Conservation (phyloP, 257 asterid species). For the Nicotiana benthamiana region DNA sequence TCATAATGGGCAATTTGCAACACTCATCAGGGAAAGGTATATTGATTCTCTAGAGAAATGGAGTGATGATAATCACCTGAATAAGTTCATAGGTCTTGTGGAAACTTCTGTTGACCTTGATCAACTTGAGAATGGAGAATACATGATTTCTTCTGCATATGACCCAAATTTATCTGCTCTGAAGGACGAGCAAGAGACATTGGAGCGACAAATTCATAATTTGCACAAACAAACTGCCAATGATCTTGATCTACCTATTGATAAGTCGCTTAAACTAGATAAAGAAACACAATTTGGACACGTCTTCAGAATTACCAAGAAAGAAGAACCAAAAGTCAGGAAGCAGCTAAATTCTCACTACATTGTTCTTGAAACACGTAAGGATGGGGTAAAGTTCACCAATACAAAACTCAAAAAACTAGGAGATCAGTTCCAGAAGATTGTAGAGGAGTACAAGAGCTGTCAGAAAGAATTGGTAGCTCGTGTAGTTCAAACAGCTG, state of each 20-base stretch:
- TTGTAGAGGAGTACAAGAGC: conserved; percentile 73
- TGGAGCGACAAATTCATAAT: conserved; percentile 64
- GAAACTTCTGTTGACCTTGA: conserved; percentile 95
- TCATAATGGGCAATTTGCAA: conserved; percentile 63
- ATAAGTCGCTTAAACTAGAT: conserved; percentile 81
- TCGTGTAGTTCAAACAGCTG: conserved; percentile 81
- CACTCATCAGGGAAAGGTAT: conserved; percentile 61
- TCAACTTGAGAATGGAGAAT: conserved; percentile 96
- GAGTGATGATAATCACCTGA: conserved; percentile 80
- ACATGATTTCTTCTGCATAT: conserved; percentile 83
- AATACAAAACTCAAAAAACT: conserved; percentile 76
- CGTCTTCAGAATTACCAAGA: conserved; percentile 89
- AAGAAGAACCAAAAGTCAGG: conserved; percentile 97
- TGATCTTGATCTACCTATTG: conserved; percentile 76
- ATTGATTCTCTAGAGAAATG: conserved; percentile 58
- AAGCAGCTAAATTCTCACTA: conserved; percentile 80
- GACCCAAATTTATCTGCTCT: conserved; percentile 54
- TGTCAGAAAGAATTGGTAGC: conserved; percentile 93
- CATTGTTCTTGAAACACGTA: conserved; percentile 92
- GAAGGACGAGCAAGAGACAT: conserved; percentile 69
- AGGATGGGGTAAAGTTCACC: conserved; percentile 94
- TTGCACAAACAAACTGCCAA: conserved; percentile 68
- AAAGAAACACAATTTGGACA: conserved; percentile 91
- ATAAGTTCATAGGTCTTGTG: conserved; percentile 85
- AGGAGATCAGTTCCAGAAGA: conserved; percentile 81